Conservation (phyloP, 2,329 filamentous ascomycete species). For the Teratosphaeria zuluensis region DNA sequence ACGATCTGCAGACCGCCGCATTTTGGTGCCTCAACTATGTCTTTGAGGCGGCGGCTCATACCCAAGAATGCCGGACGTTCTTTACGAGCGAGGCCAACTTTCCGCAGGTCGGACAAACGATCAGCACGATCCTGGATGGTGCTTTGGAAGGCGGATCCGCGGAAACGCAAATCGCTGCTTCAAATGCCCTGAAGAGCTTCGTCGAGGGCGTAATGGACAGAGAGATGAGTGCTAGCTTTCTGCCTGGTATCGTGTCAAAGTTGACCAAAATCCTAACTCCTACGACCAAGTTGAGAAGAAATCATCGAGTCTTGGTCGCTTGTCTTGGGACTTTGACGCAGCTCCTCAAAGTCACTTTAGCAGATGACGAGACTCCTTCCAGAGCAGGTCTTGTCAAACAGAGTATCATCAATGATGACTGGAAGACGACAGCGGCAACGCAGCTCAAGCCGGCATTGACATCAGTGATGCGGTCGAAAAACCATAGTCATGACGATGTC, state of each 20-base stretch:
- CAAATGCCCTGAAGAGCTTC: conserved; percentile 54
- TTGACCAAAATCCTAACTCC: conserved; percentile 66
- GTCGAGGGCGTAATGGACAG: conserved; percentile 57
- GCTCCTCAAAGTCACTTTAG: conserved; percentile 14
- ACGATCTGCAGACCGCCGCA: conserved; percentile 57
- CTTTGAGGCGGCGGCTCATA: conserved; percentile 46
- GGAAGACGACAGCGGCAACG: conserved; percentile 68
- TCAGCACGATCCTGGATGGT: conserved; percentile 70
- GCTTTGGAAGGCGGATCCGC: conserved; percentile 55
- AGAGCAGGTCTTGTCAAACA: neutral
- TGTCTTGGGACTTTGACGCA: conserved; percentile 15
- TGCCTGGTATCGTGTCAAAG: conserved; percentile 78
- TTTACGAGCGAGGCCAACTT: conserved; percentile 50
- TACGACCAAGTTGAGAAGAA: conserved; percentile 51
- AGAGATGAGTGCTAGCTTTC: conserved; percentile 70
- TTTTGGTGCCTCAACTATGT: conserved; percentile 61
- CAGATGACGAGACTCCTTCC: conserved; percentile 1
- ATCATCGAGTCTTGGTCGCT: conserved; percentile 50
- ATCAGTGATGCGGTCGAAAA: conserved; percentile 65
- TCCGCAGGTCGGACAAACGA: conserved; percentile 70
- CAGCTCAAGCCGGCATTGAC: conserved; percentile 78
- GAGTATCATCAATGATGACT: conserved; percentile 29
- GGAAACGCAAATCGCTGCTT: conserved; percentile 61
- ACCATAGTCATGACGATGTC: conserved; percentile 60
- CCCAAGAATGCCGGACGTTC: conserved; percentile 36